Evolutionary conservation across 2,329 filamentous ascomycete species (phyloP), one percentile per base, ranked within the genome.

Genomic region (Cladosporium austrohemisphaericum): DNA sequence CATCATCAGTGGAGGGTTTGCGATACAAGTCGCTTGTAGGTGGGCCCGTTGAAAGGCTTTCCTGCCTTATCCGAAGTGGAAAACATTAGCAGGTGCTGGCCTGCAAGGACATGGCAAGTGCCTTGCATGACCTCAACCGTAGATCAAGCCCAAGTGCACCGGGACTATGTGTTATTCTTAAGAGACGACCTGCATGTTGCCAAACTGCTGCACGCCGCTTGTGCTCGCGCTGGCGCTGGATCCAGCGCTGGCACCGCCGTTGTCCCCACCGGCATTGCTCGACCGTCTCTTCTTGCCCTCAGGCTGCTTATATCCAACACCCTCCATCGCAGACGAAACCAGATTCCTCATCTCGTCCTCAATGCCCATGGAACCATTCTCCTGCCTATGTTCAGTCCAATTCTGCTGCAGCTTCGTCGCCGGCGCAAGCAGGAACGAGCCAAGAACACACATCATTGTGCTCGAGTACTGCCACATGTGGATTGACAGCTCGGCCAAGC

Each of bases 391-490:
- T 14, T 52, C 52, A n/a, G 40, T 28, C 13, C 23, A 43, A 5
- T 38, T 38, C 52, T 81, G 72, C 62, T 78, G 73, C 35, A 72
- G 55, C 70, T 70, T 73, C 16, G 73, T 74, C 16, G 81, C 60
- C 6, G 79, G 79, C 61, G 69, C 74, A 14, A 77, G 59, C 8
- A 74, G 14, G 37, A 77, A 50, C 1, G 81, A 74, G 0, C 81
- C 81, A 1, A 85, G 1, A 1, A 86, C 69, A 56, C 86, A 92
- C 3, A 86, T 62, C 3, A 79, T 53, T 0, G 86, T 85, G 3
- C 81, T 81, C 46, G 81, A 73, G 16, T 84, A 69, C 63, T 90
- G 85, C 76, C 79, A 85, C 3, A 76, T 55, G 67, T 79, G 73
- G 1, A 89, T 66, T 1, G 84, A 25, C 0, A 51, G 40, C 14